These are phyloP conservation scores for Pelargonium cotyledonis DNA, from an alignment of 441 rosid genomes.

Conservation along the genomic window DNA sequence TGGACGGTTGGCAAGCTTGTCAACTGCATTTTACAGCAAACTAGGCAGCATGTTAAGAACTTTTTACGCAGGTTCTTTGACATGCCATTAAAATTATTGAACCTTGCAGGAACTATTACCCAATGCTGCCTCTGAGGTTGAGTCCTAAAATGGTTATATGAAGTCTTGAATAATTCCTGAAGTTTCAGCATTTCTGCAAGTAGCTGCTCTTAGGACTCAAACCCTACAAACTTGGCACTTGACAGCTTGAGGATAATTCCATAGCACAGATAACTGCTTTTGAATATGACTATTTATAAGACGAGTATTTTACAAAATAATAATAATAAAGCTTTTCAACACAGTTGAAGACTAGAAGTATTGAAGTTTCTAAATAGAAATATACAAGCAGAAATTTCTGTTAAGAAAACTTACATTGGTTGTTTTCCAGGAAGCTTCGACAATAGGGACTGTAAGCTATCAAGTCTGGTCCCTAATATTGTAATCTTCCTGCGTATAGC, in stretches of 20 bases:
- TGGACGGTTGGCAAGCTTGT: background rate
- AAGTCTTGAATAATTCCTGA: background rate
- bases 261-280: background rate
- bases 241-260: background rate
- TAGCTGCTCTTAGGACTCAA: background rate
- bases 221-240: background rate
- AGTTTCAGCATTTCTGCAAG: background rate
- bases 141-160: no score
- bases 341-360: no score
- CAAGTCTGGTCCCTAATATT: slow-evolving; percentile 70
- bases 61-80: background rate
- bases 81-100: background rate
- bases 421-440: slow-evolving; percentile 65
- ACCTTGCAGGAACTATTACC: no score
- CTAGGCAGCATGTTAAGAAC: background rate
- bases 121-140: no score
- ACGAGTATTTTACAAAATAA: background rate
- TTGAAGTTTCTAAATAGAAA: background rate
- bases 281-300: background rate
- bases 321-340: no score
- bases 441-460: slow-evolving; percentile 66
- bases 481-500: slow-evolving; percentile 82
- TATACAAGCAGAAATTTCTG: background rate
- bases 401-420: slow-evolving; percentile 46
- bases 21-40: background rate